Conservation (phyloP, 306 rosid species). For the Dicorynia guianensis region DNA sequence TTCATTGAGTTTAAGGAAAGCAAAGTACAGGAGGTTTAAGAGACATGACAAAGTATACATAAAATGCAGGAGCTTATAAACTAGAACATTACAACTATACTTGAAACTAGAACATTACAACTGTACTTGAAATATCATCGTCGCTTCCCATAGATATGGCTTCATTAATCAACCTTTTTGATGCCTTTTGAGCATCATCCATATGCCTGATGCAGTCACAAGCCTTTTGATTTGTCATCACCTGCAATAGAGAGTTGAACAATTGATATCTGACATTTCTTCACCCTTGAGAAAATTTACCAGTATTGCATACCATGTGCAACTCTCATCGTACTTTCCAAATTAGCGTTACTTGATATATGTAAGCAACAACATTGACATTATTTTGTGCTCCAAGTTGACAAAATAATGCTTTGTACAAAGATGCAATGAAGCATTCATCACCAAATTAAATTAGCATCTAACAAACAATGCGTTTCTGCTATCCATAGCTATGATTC, state of each 20-base stretch:
- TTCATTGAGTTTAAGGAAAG: too few relatives aligned
- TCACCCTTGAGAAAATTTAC: too few relatives aligned
- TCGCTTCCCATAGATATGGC: constrained; percentile 52
- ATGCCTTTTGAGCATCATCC: constrained; percentile 58
- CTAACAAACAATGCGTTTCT: too few relatives aligned
- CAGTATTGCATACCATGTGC: not conserved
- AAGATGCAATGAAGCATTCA: not conserved
- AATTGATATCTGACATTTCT: not conserved
- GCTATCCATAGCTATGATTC: too few relatives aligned
- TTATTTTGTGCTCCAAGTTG: not conserved
- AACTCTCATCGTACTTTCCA: not conserved
- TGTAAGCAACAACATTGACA: not conserved
- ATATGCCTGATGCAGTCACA: constrained; percentile 53
- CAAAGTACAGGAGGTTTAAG: too few relatives aligned
- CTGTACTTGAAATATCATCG: constrained; percentile 71
- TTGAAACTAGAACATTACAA: constrained; percentile 65
- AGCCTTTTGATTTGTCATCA: constrained; percentile 73
- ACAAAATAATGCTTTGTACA: not conserved
- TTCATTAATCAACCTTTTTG: constrained; percentile 52
- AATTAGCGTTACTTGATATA: not conserved
- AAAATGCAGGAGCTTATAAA: constrained; percentile 17
- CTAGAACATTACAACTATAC: constrained; percentile 66
- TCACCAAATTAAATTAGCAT: not conserved
- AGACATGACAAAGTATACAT: too few relatives aligned
- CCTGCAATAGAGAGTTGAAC: constrained; percentile 44